Evolutionary conservation across 495 filamentous ascomycete species (phyloP).

Genomic region (Zalerion maritima): DNA sequence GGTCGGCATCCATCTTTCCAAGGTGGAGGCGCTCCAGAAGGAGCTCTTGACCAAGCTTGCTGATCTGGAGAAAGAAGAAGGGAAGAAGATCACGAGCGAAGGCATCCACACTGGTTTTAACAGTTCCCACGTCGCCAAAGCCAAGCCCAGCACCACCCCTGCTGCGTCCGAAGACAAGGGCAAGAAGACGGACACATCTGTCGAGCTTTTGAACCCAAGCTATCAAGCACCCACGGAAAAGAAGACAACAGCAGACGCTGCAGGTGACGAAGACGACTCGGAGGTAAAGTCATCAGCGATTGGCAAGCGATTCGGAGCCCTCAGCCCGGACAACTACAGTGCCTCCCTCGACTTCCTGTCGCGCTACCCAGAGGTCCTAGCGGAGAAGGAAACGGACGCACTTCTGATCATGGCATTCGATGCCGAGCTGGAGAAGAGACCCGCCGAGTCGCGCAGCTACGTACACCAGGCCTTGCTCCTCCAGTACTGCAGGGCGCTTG

Average conservation of each 20-base stretch:
- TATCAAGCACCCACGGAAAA: slow-evolving; percentile 14
- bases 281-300: slow-evolving; percentile 58
- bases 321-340: slow-evolving; percentile 61
- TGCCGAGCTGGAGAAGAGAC: slow-evolving; percentile 56
- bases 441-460: slow-evolving; percentile 68
- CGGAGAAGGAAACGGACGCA: slow-evolving; percentile 82
- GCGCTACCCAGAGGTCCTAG: slow-evolving; percentile 57
- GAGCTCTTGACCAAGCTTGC: slow-evolving; percentile 58
- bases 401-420: slow-evolving; percentile 86
- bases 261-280: slow-evolving; percentile 50
- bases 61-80: slow-evolving; percentile 75
- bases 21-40: slow-evolving; percentile 63
- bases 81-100: slow-evolving; percentile 87
- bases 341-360: slow-evolving; percentile 60
- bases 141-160: slow-evolving; percentile 14
- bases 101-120: slow-evolving; percentile 84
- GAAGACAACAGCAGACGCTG: slow-evolving; percentile 23
- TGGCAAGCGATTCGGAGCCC: slow-evolving; percentile 65
- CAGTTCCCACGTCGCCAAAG: slow-evolving; percentile 60
- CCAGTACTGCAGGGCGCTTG: slow-evolving; percentile 86
- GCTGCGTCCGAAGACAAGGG: slow-evolving; percentile 23
- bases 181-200: slow-evolving; percentile 29
- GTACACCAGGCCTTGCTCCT: slow-evolving; percentile 87
- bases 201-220: slow-evolving; percentile 74
- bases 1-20: slow-evolving; percentile 55